Evolutionary conservation across 106 monocot species (phyloP), one percentile per base, ranked within the genome.

Genomic region (Acanthochlamys bracteata): DNA sequence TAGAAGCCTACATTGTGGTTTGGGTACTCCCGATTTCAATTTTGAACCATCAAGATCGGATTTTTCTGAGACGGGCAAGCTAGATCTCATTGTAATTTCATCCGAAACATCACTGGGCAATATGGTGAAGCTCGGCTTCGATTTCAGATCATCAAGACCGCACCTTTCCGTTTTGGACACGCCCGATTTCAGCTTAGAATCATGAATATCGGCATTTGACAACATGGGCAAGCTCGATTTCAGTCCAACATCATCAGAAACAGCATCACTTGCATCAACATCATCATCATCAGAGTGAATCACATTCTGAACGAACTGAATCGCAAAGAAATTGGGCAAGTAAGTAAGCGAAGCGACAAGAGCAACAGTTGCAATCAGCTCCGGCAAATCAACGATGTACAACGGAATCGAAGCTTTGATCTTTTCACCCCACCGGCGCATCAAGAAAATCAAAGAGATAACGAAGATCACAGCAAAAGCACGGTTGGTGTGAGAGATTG

Each of bases 271-370:
- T 4, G 6, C 33, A 33, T 3, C 33, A 33, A 33, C 71, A 11
- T 74, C 75, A 0, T 84, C 84, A 24, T 76, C 85, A 39, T 75
- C 66, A 57, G 60, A 42, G 56, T 69, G 72, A 26, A 62, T 61
- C 57, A 88, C 58, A 62, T 79, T 60, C 53, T 85, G 88, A 57
- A 85, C 80, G 59, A 80, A 73, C 22, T 71, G 69, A 77, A 88
- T 80, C 61, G 84, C 84, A 63, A 78, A 85, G 78, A 88, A 88
- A 66, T 70, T 71, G 75, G 88, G 65, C 54, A 93, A 82, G 68
- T 88, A 88, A 46, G 82, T 72, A 70, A 93, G 58, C 65, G 93
- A 88, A 19, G 78, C 79, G 57, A 88, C 69, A 59, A 84, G 64
- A 72, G 80, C 69, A 58, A 88, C 66, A 16, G 88, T 64, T 64